Percentiles rank a stretch among this genome's conserved stretches.
Conservation (phyloP, 768 basidiomycete genomes). For the Pleurotus tuoliensis region DNA sequence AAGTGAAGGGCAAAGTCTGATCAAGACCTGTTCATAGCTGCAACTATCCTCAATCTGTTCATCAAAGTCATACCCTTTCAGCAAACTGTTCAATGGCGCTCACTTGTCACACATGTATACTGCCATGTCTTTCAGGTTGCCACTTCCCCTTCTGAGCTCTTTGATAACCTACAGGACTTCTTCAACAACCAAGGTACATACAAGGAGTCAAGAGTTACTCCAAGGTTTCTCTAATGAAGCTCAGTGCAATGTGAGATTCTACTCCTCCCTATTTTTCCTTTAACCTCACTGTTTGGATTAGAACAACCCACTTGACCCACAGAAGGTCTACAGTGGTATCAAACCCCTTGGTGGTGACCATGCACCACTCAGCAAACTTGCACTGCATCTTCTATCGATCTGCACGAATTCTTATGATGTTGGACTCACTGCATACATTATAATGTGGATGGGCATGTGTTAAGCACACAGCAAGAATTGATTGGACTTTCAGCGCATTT, state of each 20-base stretch:
- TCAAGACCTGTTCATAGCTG: slow-evolving; percentile 6
- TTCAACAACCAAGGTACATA: background rate
- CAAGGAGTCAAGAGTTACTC: background rate
- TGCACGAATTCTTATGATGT: slow-evolving; percentile 19
- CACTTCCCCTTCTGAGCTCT: background rate
- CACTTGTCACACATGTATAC: background rate
- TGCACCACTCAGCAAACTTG: slow-evolving; percentile 14
- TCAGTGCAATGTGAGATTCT: background rate
- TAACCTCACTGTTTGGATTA: background rate
- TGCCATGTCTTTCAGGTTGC: background rate
- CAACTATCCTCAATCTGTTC: slow-evolving; percentile 7
- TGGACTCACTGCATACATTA: too few species aligned
- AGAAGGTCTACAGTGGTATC: slow-evolving; percentile 5
- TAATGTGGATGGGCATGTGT: slow-evolving; percentile 11
- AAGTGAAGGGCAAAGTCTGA: too few species aligned
- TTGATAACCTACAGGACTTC: background rate
- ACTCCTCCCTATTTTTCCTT: background rate
- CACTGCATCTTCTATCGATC: slow-evolving; percentile 16
- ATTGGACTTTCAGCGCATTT: too few species aligned
- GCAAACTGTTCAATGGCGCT: background rate
- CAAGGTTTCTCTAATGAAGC: background rate
- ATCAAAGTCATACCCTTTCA: background rate
- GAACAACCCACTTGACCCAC: slow-evolving; percentile 7
- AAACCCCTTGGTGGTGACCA: background rate
- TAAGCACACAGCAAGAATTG: too few species aligned